Base-by-base conservation (phyloP, 2,329 filamentous ascomycete genomes). In the Arthrobotrys pseudoclavata region DNA sequence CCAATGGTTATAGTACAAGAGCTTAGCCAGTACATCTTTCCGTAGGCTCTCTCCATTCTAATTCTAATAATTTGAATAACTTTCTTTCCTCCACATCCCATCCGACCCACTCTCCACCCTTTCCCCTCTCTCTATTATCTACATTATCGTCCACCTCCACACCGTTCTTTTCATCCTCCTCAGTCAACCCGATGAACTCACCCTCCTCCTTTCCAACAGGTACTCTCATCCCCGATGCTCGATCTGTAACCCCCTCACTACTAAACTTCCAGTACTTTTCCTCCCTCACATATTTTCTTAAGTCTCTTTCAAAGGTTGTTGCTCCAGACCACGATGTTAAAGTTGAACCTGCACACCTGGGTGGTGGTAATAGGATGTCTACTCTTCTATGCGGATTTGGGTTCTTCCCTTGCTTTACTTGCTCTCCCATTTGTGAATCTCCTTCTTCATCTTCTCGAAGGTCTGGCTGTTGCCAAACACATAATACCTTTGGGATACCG, bases 281-380 rank as follows among this genome's bases (percentile, higher is more conserved):
- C 42, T 89, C 87, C 83, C 92, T 94, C 77, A 91, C 93, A 84
- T 95, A 97, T 37, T 91, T 86, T 47, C 95, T 86, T 67, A 98
- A 83, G 83, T 98, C 96, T 24, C 95, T 87, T 85, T 97, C 89
- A 80, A 97, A 98, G 0, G 94, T 97, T 0, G 91, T 97, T 0
- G 90, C 95, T 0, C 94, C 92, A 15, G 89, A 91, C 96, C 95
- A 98, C 1, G 94, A 94, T 18, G 95, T 85, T 3, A 98, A 87
- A 0, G 94, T 95, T 80, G 94, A 97, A 0, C 96, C 95, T 0
- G 92, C 90, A 0, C 93, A 97, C 69, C 90, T 91, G 92, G 95
- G 97, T 0, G 94, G 93, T 22, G 89, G 90, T 78, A 98, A 86
- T 80, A 98, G 95, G 72, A 98, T 97, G 82, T 98, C 95, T 0